Percentiles rank a stretch among this genome's conserved stretches.
Conservation (phyloP, 768 basidiomycete species). For the Royoungia palumana region DNA sequence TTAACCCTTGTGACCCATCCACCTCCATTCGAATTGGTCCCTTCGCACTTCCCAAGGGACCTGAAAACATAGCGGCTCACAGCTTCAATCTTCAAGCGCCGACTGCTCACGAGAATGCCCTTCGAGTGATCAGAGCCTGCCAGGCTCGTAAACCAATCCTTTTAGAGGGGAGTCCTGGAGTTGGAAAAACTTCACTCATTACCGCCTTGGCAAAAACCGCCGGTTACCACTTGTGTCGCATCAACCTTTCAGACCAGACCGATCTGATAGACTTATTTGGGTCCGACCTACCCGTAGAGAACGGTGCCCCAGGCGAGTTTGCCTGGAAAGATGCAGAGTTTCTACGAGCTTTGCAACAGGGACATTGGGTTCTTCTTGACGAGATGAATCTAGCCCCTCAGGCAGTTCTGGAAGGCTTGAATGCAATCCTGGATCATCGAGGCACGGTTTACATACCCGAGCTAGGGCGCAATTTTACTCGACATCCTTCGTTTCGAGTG, state of each 20-base stretch:
- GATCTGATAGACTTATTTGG: conserved; percentile 96
- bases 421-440: conserved; percentile 93
- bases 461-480: conserved; percentile 79
- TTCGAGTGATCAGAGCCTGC: conserved; percentile 85
- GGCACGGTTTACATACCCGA: conserved; percentile 95
- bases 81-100: conserved; percentile 83
- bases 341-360: conserved; percentile 87
- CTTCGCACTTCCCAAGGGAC: conserved; percentile 69
- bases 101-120: conserved; percentile 82
- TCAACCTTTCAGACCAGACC: conserved; percentile 98
- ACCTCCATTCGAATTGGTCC: conserved; percentile 59
- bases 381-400: conserved; percentile 99
- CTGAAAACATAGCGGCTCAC: conserved; percentile 31
- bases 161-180: conserved; percentile 95
- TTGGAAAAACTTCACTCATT: conserved; percentile 94
- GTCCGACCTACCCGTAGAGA: conserved; percentile 92
- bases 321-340: conserved; percentile 98
- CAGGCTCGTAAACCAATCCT: conserved; percentile 90
- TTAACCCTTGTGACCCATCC: conserved; percentile 32
- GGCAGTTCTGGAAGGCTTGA: conserved; percentile 93
- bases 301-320: conserved; percentile 87
- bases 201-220: conserved; percentile 79
- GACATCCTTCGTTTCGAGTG: conserved; percentile 92
- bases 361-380: conserved; percentile 96
- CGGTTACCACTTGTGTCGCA: conserved; percentile 80